A percentile compares a stretch with the other conserved stretches of the same genome.
Conservation (phyloP, 2,329 filamentous ascomycete species). For the Tothia fuscella region DNA sequence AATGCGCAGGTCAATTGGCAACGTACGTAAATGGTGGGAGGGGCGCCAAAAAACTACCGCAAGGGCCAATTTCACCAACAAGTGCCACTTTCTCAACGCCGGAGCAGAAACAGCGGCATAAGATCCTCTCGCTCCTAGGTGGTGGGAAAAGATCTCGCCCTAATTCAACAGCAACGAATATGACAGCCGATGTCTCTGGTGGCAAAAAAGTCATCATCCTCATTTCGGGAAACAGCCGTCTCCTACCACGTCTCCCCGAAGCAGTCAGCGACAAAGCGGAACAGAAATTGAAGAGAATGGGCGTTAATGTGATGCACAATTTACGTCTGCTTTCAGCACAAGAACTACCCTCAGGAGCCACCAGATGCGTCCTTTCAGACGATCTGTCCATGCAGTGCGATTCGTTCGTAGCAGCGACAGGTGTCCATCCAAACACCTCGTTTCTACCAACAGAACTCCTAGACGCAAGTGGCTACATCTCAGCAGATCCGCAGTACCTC, state of each 20-base stretch:
- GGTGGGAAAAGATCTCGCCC: not conserved
- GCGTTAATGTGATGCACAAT: conserved; percentile 19
- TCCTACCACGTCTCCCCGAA: conserved; percentile 20
- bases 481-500: conserved; percentile 32
- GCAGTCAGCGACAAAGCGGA: conserved; percentile 21
- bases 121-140: not conserved
- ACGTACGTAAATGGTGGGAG: conserved; percentile 19
- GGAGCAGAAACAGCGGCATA: not conserved
- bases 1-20: conserved; percentile 27
- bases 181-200: not conserved
- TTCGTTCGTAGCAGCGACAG: conserved; percentile 32
- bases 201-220: conserved; percentile 20
- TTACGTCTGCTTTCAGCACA: conserved; percentile 10
- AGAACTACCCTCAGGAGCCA: conserved; percentile 12
- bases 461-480: conserved; percentile 35
- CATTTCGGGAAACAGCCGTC: conserved; percentile 19
- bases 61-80: not conserved
- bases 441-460: conserved; percentile 39
- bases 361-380: conserved; percentile 16
- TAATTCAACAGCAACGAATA: not conserved
- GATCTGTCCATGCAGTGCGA: conserved; percentile 22
- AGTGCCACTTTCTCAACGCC: not conserved
- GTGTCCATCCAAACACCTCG: conserved; percentile 39
- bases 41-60: not conserved
- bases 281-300: conserved; percentile 18